Evolutionary conservation across 2,329 filamentous ascomycete species (phyloP).

Genomic region (Pezicula neosporulosa): DNA sequence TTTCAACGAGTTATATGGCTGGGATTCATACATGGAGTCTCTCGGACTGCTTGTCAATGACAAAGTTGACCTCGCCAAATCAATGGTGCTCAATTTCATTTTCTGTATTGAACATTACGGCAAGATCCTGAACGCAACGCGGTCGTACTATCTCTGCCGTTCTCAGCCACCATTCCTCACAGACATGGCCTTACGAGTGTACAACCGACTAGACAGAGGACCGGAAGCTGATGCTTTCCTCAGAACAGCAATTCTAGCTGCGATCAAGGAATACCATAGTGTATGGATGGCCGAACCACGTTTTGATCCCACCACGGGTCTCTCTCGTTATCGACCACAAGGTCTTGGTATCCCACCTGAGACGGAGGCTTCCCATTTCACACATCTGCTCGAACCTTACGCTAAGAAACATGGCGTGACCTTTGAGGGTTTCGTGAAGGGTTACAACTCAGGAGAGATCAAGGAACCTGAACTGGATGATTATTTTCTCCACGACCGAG

Average conservation of each 20-base stretch:
- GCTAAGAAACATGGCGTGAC: slow-evolving; percentile 65
- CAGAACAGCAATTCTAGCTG: slow-evolving; percentile 74
- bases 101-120: slow-evolving; percentile 99
- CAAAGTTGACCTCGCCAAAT: slow-evolving; percentile 81
- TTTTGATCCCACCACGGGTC: slow-evolving; percentile 43
- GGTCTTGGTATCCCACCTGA: slow-evolving; percentile 53
- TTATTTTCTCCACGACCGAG: slow-evolving; percentile 94
- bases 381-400: slow-evolving; percentile 34
- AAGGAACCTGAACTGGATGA: slow-evolving; percentile 85
- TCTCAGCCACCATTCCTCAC: slow-evolving; percentile 97
- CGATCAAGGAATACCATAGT: slow-evolving; percentile 67
- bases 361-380: slow-evolving; percentile 52
- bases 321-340: slow-evolving; percentile 49
- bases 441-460: slow-evolving; percentile 78
- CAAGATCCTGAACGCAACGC: slow-evolving; percentile 95
- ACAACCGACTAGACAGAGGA: slow-evolving; percentile 84
- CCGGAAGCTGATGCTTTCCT: slow-evolving; percentile 77
- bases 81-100: slow-evolving; percentile 94
- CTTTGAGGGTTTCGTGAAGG: slow-evolving; percentile 80
- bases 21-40: slow-evolving; percentile 99
- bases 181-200: slow-evolving; percentile 93
- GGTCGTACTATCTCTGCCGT: slow-evolving; percentile 90
- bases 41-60: slow-evolving; percentile 84
- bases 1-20: slow-evolving; percentile 98
- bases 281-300: slow-evolving; percentile 36